A percentile compares a stretch with the other conserved stretches of the same genome.
Conservation (phyloP, 345 rosid genomes). For the Jatropha curcas region DNA sequence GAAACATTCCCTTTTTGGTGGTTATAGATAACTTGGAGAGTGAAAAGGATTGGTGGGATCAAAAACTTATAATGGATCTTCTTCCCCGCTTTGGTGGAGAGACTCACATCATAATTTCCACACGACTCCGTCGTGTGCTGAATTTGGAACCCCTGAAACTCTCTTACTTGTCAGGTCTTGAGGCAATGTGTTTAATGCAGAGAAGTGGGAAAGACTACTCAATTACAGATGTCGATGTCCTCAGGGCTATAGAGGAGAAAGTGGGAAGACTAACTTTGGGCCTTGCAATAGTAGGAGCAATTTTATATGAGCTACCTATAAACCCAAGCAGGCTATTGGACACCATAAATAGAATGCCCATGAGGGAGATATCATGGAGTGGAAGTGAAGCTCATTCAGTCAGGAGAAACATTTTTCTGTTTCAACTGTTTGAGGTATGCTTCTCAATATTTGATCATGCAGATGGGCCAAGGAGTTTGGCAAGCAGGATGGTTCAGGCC, state of each 20-base stretch:
- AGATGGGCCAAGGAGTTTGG: conserved; percentile 83
- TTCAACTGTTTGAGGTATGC: conserved; percentile 92
- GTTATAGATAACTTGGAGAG: conserved; percentile 90
- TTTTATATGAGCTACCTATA: conserved; percentile 85
- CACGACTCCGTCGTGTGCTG: conserved; percentile 69
- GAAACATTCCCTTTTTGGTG: conserved; percentile 85
- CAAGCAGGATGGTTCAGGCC: conserved; percentile 86
- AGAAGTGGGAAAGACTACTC: conserved; percentile 65
- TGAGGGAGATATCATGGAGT: conserved; percentile 60
- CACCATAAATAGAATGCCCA: conserved; percentile 82
- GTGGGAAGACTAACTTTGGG: conserved; percentile 77
- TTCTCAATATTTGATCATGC: conserved; percentile 95
- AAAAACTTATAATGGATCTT: conserved; percentile 86
- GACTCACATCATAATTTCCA: conserved; percentile 85
- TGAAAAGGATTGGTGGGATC: conserved; percentile 99
- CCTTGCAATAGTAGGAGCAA: conserved; percentile 76
- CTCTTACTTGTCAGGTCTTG: conserved; percentile 75
- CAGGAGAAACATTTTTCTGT: conserved; percentile 58
- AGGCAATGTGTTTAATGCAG: conserved; percentile 87
- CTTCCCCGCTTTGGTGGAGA: conserved; percentile 96
- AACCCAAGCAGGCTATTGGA: conserved; percentile 85
- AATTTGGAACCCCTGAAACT: conserved; percentile 84
- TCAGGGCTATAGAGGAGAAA: conserved; percentile 80
- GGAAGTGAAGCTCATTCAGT: conserved; percentile 48
- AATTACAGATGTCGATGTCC: conserved; percentile 63